A percentile compares a stretch with the other conserved stretches of the same genome.
These are phyloP conservation scores for Penicilliopsis zonata DNA, from an alignment of 495 filamentous ascomycete genomes.

Conservation along the genomic window DNA sequence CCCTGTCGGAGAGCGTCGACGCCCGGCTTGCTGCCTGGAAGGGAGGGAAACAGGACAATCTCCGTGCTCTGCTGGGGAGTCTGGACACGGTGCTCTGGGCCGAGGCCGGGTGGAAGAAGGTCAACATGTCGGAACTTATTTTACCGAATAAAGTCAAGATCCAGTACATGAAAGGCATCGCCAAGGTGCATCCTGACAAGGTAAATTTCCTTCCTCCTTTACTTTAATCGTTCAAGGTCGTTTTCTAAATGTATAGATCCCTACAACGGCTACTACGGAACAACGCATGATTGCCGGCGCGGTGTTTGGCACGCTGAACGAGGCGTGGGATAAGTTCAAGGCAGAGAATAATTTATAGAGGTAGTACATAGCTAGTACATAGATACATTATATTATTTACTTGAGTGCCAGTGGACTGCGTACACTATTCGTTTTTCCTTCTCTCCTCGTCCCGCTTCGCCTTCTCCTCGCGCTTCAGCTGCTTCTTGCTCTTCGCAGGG, in stretches of 20 bases:
- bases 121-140: constrained; percentile 83
- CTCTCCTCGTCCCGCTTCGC: constrained; percentile 22
- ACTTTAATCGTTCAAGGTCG: constrained; percentile 1
- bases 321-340: constrained; percentile 98
- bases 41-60: constrained; percentile 80
- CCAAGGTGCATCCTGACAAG: constrained; percentile 97
- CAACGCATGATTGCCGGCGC: constrained; percentile 83
- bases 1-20: constrained; percentile 73
- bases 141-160: constrained; percentile 90
- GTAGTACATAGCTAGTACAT: background rate
- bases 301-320: constrained; percentile 89
- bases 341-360: constrained; percentile 55
- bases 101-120: constrained; percentile 89
- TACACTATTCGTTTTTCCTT: constrained; percentile 2
- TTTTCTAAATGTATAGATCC: constrained; percentile 57
- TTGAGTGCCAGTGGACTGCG: no score
- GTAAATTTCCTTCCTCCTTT: constrained; percentile 37
- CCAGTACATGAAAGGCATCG: constrained; percentile 97
- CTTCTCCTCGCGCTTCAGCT: constrained; percentile 43
- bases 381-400: no score
- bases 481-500: constrained; percentile 29
- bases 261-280: constrained; percentile 83
- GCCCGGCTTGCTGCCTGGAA: constrained; percentile 67
- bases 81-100: constrained; percentile 86
- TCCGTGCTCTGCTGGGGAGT: constrained; percentile 79